Base-by-base conservation (phyloP, 2,329 filamentous ascomycete species). In the Hypoxylon sp. region DNA sequence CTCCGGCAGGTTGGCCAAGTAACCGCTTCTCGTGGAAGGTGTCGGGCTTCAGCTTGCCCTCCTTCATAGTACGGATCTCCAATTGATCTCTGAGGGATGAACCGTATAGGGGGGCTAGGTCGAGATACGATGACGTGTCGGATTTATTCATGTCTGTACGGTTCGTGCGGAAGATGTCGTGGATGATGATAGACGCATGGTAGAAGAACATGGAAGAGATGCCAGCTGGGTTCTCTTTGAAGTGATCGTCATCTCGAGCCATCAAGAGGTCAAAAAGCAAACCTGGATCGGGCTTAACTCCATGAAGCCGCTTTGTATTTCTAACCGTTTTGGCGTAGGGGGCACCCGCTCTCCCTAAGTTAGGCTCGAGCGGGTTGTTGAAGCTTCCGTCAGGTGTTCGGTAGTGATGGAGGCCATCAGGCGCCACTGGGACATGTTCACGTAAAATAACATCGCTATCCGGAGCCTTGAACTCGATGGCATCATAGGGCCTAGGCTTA, bases 151-250 rank as follows among this genome's bases (percentile, higher is more conserved):
- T 85, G 76, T 93, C 89, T 4, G 81, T 81, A 25, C 88, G 86
- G 72, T 87, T 87, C 1, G 90, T 92, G 38, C 87, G 84, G 79
- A 92, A 92, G 53, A 90, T 78, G 78, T 83, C 83, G 70, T 87
- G 86, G 56, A 87, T 88, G 65, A 89, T 87, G 73, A 94, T 90
- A 5, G 90, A 88, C 0, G 91, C 92, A 46, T 92, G 82, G 70
- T 93, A 93, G 77, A 93, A 93, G 14, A 94, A 81, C 80, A 93
- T 88, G 72, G 89, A 90, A 0, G 91, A 93, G 43, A 94, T 89
- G n/a, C 88, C 86, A 55, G 90, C 90, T 0, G 90, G 89, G 75
- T 93, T 91, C 60, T 88, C 82, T 67, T 87, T 84, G 67, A 88
- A 87, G n/a, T 72, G 74, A 0, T 72, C 62, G 32, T 82, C 80